These are phyloP conservation scores for Strigomonas culicis DNA, from an alignment of 208 protist species.

Conservation along the genomic window DNA sequence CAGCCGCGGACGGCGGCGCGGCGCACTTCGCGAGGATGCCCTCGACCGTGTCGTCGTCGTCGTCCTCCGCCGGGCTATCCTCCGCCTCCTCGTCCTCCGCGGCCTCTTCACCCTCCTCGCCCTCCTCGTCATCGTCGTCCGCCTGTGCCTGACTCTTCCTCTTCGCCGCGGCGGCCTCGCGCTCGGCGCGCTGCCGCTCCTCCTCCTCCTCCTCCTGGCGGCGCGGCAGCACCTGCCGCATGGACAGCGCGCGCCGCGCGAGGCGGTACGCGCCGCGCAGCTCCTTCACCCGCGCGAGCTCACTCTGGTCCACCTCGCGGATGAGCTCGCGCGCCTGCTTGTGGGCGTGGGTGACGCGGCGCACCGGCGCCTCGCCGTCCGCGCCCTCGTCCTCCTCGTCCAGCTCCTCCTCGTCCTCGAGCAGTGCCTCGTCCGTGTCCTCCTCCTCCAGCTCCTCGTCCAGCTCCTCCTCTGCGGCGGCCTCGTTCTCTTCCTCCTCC, in stretches of 20 bases:
- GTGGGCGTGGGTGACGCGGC: slow-evolving; percentile 2
- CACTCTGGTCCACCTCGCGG: slow-evolving; percentile 30
- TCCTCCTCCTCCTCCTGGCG: slow-evolving; percentile 35
- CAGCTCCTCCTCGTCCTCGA: slow-evolving; percentile 48
- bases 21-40: neutral
- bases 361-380: neutral
- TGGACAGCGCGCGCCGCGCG: slow-evolving; percentile 35
- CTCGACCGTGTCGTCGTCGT: slow-evolving; percentile 8
- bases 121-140: slow-evolving; percentile 22
- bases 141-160: slow-evolving; percentile 3
- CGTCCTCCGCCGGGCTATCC: slow-evolving; percentile 10
- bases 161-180: neutral
- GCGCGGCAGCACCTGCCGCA: slow-evolving; percentile 44
- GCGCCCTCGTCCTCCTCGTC: slow-evolving; percentile 20
- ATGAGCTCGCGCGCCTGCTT: slow-evolving; percentile 23
- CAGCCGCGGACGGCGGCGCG: neutral
- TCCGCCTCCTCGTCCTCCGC: slow-evolving; percentile 17
- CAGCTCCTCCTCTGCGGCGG: slow-evolving; percentile 17
- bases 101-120: slow-evolving; percentile 7
- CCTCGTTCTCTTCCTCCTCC: slow-evolving; percentile 30
- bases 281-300: slow-evolving; percentile 47
- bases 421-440: slow-evolving; percentile 17
- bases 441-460: slow-evolving; percentile 35
- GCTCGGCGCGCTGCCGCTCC: neutral
- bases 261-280: slow-evolving; percentile 70